Evolutionary conservation across 192 early-diverging fungal species (phyloP).

Genomic region (Phlyctochytrium planicorne): DNA sequence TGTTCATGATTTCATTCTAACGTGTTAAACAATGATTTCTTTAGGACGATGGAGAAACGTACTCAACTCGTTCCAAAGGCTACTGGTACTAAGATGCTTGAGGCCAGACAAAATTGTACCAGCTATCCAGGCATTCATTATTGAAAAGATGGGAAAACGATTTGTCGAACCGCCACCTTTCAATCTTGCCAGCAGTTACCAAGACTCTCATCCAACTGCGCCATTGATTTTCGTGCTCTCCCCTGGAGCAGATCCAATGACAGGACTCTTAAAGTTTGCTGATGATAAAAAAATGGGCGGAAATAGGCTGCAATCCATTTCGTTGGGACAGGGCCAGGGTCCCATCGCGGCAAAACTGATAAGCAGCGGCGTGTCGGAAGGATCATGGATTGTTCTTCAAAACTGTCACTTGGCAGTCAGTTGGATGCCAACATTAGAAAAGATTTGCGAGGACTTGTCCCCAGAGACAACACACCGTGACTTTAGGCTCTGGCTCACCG

Average conservation of each 20-base stretch:
- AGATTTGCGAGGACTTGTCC: conserved; percentile 58
- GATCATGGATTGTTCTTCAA: conserved; percentile 61
- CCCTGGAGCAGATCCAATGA: conserved; percentile 63
- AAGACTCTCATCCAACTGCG: conserved; percentile 47
- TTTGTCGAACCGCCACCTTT: conserved; percentile 65
- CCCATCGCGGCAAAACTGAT: conserved; percentile 64
- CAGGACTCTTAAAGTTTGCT: conserved; percentile 51
- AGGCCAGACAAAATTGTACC: conserved; percentile 58
- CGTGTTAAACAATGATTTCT: not conserved
- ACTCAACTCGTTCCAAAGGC: conserved; percentile 49
- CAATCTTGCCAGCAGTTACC: conserved; percentile 58
- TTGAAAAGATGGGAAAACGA: conserved; percentile 54
- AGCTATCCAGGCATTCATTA: conserved; percentile 50
- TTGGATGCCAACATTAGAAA: conserved; percentile 62
- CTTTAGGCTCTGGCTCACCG: conserved; percentile 57
- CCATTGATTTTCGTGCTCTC: conserved; percentile 62
- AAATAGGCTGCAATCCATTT: conserved; percentile 52
- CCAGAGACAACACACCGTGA: conserved; percentile 55
- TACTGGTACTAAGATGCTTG: conserved; percentile 49
- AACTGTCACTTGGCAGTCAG: conserved; percentile 65
- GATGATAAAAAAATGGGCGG: conserved; percentile 59
- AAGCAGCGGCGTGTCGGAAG: conserved; percentile 40
- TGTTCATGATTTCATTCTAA: not conserved
- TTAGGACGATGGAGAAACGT: conserved; percentile 42
- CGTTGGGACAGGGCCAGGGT: conserved; percentile 63